phyloP scores from a whole-genome alignment of 2,329 filamentous ascomycete species.

The Calonectria pteridis region DNA sequence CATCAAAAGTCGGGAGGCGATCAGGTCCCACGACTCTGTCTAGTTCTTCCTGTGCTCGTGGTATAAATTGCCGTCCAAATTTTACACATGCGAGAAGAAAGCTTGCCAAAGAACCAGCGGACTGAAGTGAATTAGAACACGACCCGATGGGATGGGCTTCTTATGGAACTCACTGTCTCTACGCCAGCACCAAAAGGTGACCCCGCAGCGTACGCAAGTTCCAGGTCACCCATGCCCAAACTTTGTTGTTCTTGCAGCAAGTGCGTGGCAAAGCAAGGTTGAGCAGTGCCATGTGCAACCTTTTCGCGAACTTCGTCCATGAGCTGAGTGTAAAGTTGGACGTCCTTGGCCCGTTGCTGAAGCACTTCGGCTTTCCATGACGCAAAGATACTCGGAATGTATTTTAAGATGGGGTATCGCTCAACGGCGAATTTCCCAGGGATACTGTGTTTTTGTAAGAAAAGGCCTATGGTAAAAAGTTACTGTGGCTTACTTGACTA shows the following conservation, averaged over 20 bases:
- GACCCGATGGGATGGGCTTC: rapidly evolving
- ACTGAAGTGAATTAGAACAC: constrained; percentile 41
- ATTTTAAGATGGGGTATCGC: constrained; percentile 55
- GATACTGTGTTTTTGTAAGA: constrained; percentile 22
- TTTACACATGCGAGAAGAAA: constrained; percentile 66
- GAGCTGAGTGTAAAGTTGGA: constrained; percentile 53
- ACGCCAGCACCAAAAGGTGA: constrained; percentile 60
- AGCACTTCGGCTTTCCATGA: constrained; percentile 56
- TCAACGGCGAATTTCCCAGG: constrained; percentile 53
- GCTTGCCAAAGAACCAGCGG: constrained; percentile 60
- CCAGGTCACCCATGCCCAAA: constrained; percentile 56
- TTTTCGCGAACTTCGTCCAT: constrained; percentile 56
- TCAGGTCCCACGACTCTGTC: constrained; percentile 53
- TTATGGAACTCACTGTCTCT: constrained; percentile 51
- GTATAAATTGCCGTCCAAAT: constrained; percentile 63
- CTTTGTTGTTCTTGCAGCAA: constrained; percentile 55
- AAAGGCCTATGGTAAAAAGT: neutral
- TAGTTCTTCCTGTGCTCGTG: constrained; percentile 54
- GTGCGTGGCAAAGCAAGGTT: constrained; percentile 57
- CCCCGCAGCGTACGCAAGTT: constrained; percentile 59
- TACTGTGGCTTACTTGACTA: constrained; percentile 57
- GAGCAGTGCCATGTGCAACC: constrained; percentile 46
- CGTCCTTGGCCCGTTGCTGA: constrained; percentile 52
- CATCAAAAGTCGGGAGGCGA: constrained; percentile 53
- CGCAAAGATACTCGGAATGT: constrained; percentile 52